phyloP scores from a whole-genome alignment of 75 land plant species.

The Cunninghamia lanceolata region DNA sequence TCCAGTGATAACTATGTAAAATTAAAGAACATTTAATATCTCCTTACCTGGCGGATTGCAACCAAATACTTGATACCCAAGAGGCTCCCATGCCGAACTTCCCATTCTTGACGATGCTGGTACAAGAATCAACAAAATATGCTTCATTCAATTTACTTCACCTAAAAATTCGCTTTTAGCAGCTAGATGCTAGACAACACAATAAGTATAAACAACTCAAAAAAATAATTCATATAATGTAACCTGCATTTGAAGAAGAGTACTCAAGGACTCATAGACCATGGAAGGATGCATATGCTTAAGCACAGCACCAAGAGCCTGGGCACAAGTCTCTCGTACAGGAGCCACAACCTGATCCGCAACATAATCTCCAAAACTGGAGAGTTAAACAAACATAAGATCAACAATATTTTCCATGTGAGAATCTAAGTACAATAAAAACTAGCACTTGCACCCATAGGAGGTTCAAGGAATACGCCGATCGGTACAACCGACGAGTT shows the following conservation, averaged over 20 bases:
- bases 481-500: no score
- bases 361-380: constrained; percentile 97
- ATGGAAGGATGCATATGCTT: constrained; percentile 85
- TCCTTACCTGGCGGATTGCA: constrained; percentile 86
- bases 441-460: no score
- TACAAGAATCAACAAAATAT: constrained; percentile 19
- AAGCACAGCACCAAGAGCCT: constrained; percentile 88
- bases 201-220: neutral
- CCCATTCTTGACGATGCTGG: constrained; percentile 97
- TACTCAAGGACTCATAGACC: constrained; percentile 77
- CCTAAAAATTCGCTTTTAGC: neutral
- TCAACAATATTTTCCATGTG: neutral
- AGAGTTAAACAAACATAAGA: constrained; percentile 10
- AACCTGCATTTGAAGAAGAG: constrained; percentile 96
- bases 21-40: neutral
- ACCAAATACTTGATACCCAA: constrained; percentile 96
- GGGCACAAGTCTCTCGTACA: constrained; percentile 98
- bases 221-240: constrained; percentile 9
- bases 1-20: neutral
- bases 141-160: constrained; percentile 7
- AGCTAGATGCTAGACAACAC: neutral
- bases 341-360: constrained; percentile 99
- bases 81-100: constrained; percentile 97
- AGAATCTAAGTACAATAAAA: neutral
- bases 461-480: no score